phyloP scores from a whole-genome alignment of 169 alveolate species.

The Eimeria necatrix region DNA sequence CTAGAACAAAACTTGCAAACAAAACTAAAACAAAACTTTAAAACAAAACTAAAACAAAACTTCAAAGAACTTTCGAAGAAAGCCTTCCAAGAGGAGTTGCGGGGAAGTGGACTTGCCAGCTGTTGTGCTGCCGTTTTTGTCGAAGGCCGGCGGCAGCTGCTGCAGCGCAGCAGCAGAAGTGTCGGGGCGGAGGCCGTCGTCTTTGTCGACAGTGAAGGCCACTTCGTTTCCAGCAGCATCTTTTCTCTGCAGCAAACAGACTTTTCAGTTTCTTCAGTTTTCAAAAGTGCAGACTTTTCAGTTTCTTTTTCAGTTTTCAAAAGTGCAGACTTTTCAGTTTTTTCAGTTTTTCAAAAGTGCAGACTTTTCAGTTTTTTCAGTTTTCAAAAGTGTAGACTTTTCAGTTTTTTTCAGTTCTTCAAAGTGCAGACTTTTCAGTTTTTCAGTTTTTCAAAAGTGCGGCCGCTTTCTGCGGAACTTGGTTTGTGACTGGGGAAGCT shows the following conservation, averaged over 20 bases:
- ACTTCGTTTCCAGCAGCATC: constrained; percentile 84
- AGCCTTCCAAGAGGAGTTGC: neutral
- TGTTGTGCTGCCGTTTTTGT: constrained; percentile 94
- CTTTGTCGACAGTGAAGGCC: constrained; percentile 87
- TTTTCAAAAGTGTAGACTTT: no score
- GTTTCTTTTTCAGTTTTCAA: no score
- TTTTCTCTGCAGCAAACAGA: neutral
- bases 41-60: no score
- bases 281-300: no score
- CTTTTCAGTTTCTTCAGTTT: neutral
- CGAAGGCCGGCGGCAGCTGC: constrained; percentile 94
- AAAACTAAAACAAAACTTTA: neutral
- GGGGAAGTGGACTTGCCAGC: constrained; percentile 87
- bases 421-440: no score
- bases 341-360: neutral
- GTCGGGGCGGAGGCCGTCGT: constrained; percentile 94
- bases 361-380: neutral
- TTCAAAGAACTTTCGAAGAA: neutral
- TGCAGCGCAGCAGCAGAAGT: constrained; percentile 88
- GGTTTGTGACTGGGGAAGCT: neutral
- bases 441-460: neutral
- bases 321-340: no score
- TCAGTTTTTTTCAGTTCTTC: no score
- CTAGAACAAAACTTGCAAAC: neutral
- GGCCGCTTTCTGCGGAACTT: neutral